Base-by-base conservation (phyloP, 495 filamentous ascomycete genomes). In the Penicillium silybi region DNA sequence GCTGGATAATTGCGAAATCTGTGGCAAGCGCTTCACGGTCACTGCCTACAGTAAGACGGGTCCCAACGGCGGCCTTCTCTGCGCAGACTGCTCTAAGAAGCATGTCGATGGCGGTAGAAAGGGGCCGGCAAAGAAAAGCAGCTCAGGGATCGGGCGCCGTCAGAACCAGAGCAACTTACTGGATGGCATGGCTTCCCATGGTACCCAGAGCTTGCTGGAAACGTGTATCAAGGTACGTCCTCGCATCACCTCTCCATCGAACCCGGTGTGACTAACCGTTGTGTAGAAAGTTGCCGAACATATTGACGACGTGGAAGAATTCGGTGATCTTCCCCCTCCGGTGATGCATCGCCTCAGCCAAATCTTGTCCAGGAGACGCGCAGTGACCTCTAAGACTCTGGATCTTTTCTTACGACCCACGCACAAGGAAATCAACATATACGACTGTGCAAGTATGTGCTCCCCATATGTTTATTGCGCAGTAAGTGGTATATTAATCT, bases 21-120 rank as follows among this genome's bases (percentile, higher is more conserved):
- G 93, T 63, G 77, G 81, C 19, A 92, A 89, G 59, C 85, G 93
- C 20, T 98, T 98, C 62, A 96, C 90, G 0, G 93, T 98, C 23
- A 97, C 93, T 0, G 73, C 90, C 1, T 98, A 98, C 64, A 88
- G 85, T 56, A 87, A 89, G 58, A 79, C 83, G n/a, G 88, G 87
- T 13, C 86, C 87, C 1, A 76, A 85, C 16, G 91, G 91, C 1
- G 92, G 91, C 16, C 70, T 98, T 17, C 76, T 98, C 11, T 98
- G 93, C 66, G 73, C 73, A 1, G 84, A 87, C 44, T 98, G 93
- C 61, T 88, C 91, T n/a, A 92, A 85, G 58, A 84, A 88, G 37
- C 70, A 88, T 20, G 76, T 73, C 27, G 81, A 84, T 47, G 81
- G 84, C 51, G 74, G 77, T 16, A 81, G 85, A 52, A 84, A 87